phyloP scores from a whole-genome alignment of 2,329 filamentous ascomycete species.

The Massarina eburnea region DNA sequence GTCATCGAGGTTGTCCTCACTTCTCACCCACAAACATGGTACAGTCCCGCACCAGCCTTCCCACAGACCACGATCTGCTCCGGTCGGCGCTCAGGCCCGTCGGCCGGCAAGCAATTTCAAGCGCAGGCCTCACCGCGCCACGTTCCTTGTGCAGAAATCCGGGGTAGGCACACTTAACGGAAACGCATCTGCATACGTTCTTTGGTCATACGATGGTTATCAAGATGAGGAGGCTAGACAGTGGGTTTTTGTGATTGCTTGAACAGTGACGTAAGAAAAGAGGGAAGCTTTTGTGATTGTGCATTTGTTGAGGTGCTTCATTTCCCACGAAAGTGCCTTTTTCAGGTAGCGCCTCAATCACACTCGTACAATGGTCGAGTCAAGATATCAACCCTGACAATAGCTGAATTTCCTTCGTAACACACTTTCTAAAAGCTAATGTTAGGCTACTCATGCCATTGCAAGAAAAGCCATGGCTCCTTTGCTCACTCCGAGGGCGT shows the following conservation, averaged over 20 bases:
- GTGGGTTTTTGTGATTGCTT: background rate
- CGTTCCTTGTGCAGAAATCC: conserved; percentile 2
- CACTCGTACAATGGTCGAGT: background rate
- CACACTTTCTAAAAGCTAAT: no score
- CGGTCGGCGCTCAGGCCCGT: conserved; percentile 22
- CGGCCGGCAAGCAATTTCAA: background rate
- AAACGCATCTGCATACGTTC: background rate
- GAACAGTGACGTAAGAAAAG: background rate
- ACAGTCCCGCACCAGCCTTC: background rate
- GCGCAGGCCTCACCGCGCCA: background rate
- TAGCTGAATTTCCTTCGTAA: background rate
- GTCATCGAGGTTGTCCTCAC: background rate
- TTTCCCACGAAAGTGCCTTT: background rate
- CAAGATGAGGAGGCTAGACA: background rate
- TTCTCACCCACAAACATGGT: background rate
- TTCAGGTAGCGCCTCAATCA: background rate
- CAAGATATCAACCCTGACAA: background rate
- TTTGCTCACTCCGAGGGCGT: background rate
- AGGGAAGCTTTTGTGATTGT: background rate
- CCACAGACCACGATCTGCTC: conserved; percentile 17
- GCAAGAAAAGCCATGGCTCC: background rate
- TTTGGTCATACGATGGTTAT: background rate
- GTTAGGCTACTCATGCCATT: no score
- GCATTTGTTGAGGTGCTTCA: background rate
- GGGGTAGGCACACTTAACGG: conserved; percentile 1